Percentiles rank a stretch among this genome's conserved stretches.
These are phyloP conservation scores for Coemansia sp. DNA, from an alignment of 192 early-diverging fungal species.

Conservation along the genomic window DNA sequence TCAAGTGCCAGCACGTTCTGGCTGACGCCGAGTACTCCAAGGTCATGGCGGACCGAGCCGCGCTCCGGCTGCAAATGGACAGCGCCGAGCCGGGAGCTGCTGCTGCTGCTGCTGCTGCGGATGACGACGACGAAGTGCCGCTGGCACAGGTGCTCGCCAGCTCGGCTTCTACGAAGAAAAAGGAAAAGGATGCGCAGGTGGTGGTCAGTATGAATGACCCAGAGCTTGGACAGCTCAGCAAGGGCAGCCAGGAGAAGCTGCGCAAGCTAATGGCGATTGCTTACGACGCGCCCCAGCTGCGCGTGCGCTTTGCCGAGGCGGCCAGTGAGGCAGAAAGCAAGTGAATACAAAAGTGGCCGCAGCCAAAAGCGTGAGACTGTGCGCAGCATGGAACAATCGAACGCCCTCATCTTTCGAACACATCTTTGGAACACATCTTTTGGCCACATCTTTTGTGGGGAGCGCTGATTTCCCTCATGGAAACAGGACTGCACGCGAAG, in stretches of 20 bases:
- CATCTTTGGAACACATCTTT: background rate
- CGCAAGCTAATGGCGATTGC: slow-evolving; percentile 26
- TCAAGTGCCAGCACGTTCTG: slow-evolving; percentile 66
- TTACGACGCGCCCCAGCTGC: slow-evolving; percentile 24
- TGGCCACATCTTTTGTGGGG: background rate
- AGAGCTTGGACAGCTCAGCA: background rate
- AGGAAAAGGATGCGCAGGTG: slow-evolving; percentile 22
- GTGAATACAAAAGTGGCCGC: background rate
- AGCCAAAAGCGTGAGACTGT: background rate
- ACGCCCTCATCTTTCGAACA: background rate
- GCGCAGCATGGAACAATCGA: slow-evolving; percentile 11
- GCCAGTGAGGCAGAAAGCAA: no score
- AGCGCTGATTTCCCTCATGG: background rate
- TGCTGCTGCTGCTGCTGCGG: background rate
- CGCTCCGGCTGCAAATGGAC: background rate
- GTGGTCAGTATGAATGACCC: slow-evolving; percentile 39
- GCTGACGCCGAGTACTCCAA: slow-evolving; percentile 56
- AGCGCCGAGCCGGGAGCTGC: background rate
- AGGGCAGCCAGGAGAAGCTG: slow-evolving; percentile 26
- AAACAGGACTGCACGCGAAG: background rate
- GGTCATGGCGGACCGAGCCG: background rate
- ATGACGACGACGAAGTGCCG: slow-evolving; percentile 13
- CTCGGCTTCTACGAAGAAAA: background rate
- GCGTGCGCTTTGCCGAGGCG: slow-evolving; percentile 20
- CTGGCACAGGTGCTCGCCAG: slow-evolving; percentile 5